These are phyloP conservation scores for Coemansia sp. DNA, from an alignment of 192 early-diverging fungal species.

Conservation along the genomic window DNA sequence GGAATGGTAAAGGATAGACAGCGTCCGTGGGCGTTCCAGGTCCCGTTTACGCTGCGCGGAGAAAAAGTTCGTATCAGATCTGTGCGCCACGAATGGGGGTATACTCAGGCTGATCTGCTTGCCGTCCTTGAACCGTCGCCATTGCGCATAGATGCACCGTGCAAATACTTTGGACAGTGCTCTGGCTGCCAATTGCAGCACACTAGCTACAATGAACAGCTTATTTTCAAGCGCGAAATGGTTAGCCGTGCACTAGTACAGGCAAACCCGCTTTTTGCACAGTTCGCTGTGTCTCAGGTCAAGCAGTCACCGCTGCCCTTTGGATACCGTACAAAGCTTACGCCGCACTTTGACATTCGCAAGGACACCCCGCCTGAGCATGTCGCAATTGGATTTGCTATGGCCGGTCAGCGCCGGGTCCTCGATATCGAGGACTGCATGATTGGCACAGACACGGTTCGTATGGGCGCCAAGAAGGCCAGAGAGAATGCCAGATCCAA, in stretches of 20 bases:
- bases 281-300: constrained; percentile 45
- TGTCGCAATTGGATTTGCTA: constrained; percentile 57
- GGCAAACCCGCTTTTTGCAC: constrained; percentile 41
- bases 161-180: constrained; percentile 61
- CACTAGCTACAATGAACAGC: constrained; percentile 57
- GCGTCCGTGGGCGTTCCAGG: constrained; percentile 40
- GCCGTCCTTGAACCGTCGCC: constrained; percentile 24
- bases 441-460: constrained; percentile 61
- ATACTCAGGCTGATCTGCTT: constrained; percentile 43
- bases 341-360: constrained; percentile 61
- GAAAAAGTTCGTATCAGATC: constrained; percentile 34
- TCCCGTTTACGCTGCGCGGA: constrained; percentile 40
- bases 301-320: constrained; percentile 55
- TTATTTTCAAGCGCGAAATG: constrained; percentile 56
- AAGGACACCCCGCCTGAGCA: constrained; percentile 47
- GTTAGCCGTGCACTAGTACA: constrained; percentile 56
- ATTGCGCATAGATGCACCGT: constrained; percentile 51
- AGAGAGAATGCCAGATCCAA: constrained; percentile 49
- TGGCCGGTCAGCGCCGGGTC: constrained; percentile 57
- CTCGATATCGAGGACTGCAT: constrained; percentile 67
- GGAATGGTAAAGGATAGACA: constrained; percentile 17
- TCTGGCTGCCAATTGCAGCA: constrained; percentile 67
- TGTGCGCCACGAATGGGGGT: constrained; percentile 50
- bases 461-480: constrained; percentile 51
- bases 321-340: constrained; percentile 66